A percentile compares a stretch with the other conserved stretches of the same genome.
Evolutionary conservation across 495 filamentous ascomycete species (phyloP).

Genomic region (Tuber magnatum): DNA sequence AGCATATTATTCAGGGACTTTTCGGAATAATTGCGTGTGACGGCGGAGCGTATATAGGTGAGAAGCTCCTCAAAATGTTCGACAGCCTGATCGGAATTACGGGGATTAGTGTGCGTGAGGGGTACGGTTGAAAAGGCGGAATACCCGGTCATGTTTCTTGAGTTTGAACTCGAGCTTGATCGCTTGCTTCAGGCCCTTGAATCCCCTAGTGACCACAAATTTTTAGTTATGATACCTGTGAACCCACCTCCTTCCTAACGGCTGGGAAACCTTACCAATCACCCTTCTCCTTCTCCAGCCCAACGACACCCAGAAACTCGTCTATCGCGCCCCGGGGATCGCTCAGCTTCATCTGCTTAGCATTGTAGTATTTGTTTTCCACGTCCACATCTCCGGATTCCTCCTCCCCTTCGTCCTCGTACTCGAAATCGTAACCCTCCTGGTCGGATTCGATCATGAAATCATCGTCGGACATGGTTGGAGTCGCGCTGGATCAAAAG

Average conservation of each 20-base stretch:
- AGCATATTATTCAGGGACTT: slow-evolving; percentile 99
- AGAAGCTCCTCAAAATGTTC: slow-evolving; percentile 92
- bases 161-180: slow-evolving; percentile 95
- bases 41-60: slow-evolving; percentile 93
- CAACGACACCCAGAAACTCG: slow-evolving; percentile 81
- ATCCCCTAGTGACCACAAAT: slow-evolving; percentile 55
- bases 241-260: background rate
- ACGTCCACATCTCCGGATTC: slow-evolving; percentile 84
- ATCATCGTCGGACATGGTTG: slow-evolving; percentile 89
- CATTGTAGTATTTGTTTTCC: slow-evolving; percentile 99
- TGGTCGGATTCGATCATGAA: slow-evolving; percentile 98
- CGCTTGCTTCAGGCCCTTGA: slow-evolving; percentile 94
- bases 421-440: slow-evolving; percentile 97
- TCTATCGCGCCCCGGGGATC: slow-evolving; percentile 82
- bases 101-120: slow-evolving; percentile 1
- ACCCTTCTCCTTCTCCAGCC: slow-evolving; percentile 79
- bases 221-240: slow-evolving; percentile 32
- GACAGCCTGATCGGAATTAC: slow-evolving; percentile 58
- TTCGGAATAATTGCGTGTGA: slow-evolving; percentile 96
- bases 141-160: slow-evolving; percentile 72
- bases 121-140: slow-evolving; percentile 12
- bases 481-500: background rate
- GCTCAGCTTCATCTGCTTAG: slow-evolving; percentile 86
- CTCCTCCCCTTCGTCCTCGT: slow-evolving; percentile 84
- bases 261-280: slow-evolving; percentile 59